Conservation (phyloP, 2,329 filamentous ascomycete species). For the Coniochaeta hoffmannii region DNA sequence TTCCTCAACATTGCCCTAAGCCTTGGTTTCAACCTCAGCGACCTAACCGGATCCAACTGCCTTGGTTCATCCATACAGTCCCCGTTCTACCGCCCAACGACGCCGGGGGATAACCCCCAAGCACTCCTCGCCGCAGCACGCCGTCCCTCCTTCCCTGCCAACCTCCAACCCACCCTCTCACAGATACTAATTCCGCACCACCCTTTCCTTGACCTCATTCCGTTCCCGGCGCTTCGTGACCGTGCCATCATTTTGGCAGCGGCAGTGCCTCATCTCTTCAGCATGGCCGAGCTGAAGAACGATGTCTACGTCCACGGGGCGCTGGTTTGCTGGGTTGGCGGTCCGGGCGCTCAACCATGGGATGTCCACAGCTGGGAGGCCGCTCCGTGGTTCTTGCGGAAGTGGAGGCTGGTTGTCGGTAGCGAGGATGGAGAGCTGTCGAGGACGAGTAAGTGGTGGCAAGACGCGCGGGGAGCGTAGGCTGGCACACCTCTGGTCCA, state of each 20-base stretch:
- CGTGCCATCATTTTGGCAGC: constrained; percentile 8
- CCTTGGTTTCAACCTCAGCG: constrained; percentile 17
- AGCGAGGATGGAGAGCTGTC: constrained; percentile 18
- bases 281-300: constrained; percentile 26
- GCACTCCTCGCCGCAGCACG: constrained; percentile 14
- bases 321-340: constrained; percentile 13
- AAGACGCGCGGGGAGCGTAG: background rate
- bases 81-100: constrained; percentile 22
- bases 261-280: constrained; percentile 20
- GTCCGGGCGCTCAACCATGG: constrained; percentile 21
- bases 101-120: constrained; percentile 10
- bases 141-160: constrained; percentile 15
- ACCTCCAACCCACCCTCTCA: constrained; percentile 26
- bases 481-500: constrained; percentile 1
- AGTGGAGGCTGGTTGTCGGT: constrained; percentile 16
- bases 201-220: constrained; percentile 3
- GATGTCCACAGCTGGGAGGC: constrained; percentile 23
- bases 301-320: constrained; percentile 25
- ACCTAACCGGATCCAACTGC: constrained; percentile 14
- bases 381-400: constrained; percentile 18
- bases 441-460: constrained; percentile 19
- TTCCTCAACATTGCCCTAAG: constrained; percentile 18
- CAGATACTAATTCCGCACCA: constrained; percentile 30
- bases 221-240: background rate
- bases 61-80: constrained; percentile 14